Evolutionary conservation across 441 rosid species (phyloP), one percentile per base, ranked within the genome.

Genomic region (Pelargonium citronellum): DNA sequence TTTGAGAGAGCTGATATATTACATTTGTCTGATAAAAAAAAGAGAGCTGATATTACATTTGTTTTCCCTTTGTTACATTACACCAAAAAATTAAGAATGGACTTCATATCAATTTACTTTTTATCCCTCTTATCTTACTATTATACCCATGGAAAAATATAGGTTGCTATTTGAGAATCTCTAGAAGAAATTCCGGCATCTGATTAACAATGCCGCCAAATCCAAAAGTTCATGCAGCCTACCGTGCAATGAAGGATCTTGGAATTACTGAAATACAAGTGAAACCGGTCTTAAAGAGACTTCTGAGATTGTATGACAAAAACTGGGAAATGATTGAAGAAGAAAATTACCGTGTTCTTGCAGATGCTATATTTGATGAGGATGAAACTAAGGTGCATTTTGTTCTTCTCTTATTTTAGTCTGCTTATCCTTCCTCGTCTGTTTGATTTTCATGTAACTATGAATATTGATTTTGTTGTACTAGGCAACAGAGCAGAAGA

Each of bases 241-340:
- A 15, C 61, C 22, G 24, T 55, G 61, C 61, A 55, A 55, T 55
- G 61, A 55, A 7, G 19, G 61, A 55, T 55, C 61, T 55, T 17
- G 61, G 61, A 20, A 16, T 55, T 15, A 19, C 20, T 5, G 61
- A 55, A 55, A 20, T 6, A 55, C 15, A 55, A 55, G 61, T 55
- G 61, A 55, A 55, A 55, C 61, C 10, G 11, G 61, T 55, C 61
- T 55, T 55, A 55, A 55, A 55, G 61, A 55, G 61, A 55, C 61
- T 55, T 55, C 19, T 55, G 61, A 55, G n/a, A 17, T 9, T 55
- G 61, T 55, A 55, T 55, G 61, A 55, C 61, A 55, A 55, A n/a
- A 55, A 55, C 22, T 55, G 61, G 61, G 61, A 55, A 55, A 5
- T 55, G 61, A 55, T 55, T 55, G 61, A 55, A 55, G 24, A 55